Evolutionary conservation across 805 yeast species (phyloP).

Genomic region (Lipomyces yamadae): DNA sequence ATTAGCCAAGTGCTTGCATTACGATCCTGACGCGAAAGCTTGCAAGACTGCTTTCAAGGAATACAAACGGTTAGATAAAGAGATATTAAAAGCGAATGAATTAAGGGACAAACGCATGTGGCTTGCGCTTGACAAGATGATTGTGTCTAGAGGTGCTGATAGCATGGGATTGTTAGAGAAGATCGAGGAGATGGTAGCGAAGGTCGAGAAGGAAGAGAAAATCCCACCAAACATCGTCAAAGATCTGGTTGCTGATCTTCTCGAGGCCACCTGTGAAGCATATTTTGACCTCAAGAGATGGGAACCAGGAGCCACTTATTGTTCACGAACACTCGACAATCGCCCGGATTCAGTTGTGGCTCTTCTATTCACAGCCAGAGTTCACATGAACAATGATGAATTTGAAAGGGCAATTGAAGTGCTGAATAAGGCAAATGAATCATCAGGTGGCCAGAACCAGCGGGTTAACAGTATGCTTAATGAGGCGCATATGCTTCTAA

Average conservation of each 20-base stretch:
- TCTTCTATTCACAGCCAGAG: slow-evolving; percentile 37
- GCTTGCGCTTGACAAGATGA: slow-evolving; percentile 22
- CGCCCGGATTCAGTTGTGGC: slow-evolving; percentile 43
- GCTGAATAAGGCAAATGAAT: slow-evolving; percentile 34
- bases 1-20: slow-evolving; percentile 70
- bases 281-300: slow-evolving; percentile 37
- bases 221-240: slow-evolving; percentile 9
- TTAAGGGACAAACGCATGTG: slow-evolving; percentile 23
- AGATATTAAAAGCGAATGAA: slow-evolving; percentile 23
- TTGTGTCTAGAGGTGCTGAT: slow-evolving; percentile 14
- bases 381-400: slow-evolving; percentile 36
- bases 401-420: slow-evolving; percentile 41
- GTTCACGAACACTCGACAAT: slow-evolving; percentile 40
- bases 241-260: slow-evolving; percentile 36
- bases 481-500: slow-evolving; percentile 43
- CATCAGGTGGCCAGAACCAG: slow-evolving; percentile 35
- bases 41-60: slow-evolving; percentile 54
- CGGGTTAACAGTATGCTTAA: slow-evolving; percentile 39
- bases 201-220: slow-evolving; percentile 10
- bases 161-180: slow-evolving; percentile 34
- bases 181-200: slow-evolving; percentile 33
- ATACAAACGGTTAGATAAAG: slow-evolving; percentile 32
- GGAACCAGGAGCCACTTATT: slow-evolving; percentile 41
- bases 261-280: slow-evolving; percentile 39
- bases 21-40: slow-evolving; percentile 70